phyloP scores from a whole-genome alignment of 2,329 filamentous ascomycete genomes.

The Leptographium lundbergii region DNA sequence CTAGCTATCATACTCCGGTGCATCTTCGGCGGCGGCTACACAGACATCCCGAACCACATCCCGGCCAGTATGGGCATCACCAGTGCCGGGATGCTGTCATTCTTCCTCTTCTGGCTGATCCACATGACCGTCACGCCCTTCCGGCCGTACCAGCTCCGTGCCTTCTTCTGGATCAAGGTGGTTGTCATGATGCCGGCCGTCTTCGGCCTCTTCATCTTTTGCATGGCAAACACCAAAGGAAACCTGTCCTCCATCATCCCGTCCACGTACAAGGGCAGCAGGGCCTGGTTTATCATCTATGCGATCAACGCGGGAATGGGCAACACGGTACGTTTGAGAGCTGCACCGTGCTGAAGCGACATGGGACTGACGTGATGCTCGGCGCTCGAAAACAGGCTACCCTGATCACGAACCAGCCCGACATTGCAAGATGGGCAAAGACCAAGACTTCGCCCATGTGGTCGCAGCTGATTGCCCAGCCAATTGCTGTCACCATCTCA shows the following conservation, averaged over 20 bases:
- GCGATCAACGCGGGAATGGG: conserved; percentile 27
- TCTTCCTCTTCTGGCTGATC: conserved; percentile 14
- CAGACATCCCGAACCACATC: conserved; percentile 25
- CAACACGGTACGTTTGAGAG: conserved; percentile 9
- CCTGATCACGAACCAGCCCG: conserved; percentile 28
- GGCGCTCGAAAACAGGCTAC: neutral
- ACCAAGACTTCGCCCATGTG: conserved; percentile 25
- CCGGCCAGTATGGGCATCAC: conserved; percentile 17
- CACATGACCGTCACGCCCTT: conserved; percentile 18
- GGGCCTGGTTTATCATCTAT: conserved; percentile 23
- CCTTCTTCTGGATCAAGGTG: conserved; percentile 31
- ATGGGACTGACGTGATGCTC: neutral
- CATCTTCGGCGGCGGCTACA: conserved; percentile 20
- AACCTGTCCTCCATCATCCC: conserved; percentile 17
- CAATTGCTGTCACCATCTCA: conserved; percentile 26
- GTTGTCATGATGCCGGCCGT: conserved; percentile 24
- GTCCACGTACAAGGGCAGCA: conserved; percentile 10
- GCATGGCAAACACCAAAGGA: conserved; percentile 25
- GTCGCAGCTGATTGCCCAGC: conserved; percentile 27
- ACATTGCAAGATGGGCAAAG: conserved; percentile 28
- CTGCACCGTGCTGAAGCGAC: neutral
- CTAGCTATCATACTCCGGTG: conserved; percentile 13
- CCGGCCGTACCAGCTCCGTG: conserved; percentile 29
- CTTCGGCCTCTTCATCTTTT: conserved; percentile 20
- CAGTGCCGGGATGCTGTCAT: conserved; percentile 10